These are phyloP conservation scores for Paecilomyces variotii DNA, from an alignment of 2,329 filamentous ascomycete species.

Conservation along the genomic window DNA sequence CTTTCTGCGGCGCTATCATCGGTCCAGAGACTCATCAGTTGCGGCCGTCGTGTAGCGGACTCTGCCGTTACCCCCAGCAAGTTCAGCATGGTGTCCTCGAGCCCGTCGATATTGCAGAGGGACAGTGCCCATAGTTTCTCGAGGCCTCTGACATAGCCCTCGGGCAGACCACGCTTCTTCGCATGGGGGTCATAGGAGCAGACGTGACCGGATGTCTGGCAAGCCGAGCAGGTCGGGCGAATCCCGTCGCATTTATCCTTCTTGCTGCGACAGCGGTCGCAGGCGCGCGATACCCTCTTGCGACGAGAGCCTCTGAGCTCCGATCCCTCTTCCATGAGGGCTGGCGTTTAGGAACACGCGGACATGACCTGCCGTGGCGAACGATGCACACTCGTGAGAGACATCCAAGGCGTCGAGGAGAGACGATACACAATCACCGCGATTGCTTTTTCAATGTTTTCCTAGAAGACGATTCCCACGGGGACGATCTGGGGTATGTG, in stretches of 20 bases:
- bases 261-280: conserved; percentile 38
- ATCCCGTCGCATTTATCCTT: conserved; percentile 40
- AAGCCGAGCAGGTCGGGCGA: conserved; percentile 36
- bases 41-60: conserved; percentile 22
- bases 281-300: conserved; percentile 40
- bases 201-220: conserved; percentile 29
- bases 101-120: conserved; percentile 36
- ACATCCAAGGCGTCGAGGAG: neutral
- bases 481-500: neutral
- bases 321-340: conserved; percentile 32
- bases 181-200: conserved; percentile 38
- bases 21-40: conserved; percentile 31
- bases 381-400: neutral
- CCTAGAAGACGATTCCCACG: neutral
- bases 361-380: conserved; percentile 18
- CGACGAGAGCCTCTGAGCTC: conserved; percentile 31
- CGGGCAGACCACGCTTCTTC: conserved; percentile 39
- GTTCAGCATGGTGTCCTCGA: conserved; percentile 33
- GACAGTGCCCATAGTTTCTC: conserved; percentile 40
- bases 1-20: conserved; percentile 34
- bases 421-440: too few species aligned
- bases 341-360: conserved; percentile 9
- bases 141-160: conserved; percentile 39
- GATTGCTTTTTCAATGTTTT: neutral
- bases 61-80: conserved; percentile 30